These are phyloP conservation scores for Phytophthora hibernalis DNA, from an alignment of 352 stramenopile species.

Conservation along the genomic window DNA sequence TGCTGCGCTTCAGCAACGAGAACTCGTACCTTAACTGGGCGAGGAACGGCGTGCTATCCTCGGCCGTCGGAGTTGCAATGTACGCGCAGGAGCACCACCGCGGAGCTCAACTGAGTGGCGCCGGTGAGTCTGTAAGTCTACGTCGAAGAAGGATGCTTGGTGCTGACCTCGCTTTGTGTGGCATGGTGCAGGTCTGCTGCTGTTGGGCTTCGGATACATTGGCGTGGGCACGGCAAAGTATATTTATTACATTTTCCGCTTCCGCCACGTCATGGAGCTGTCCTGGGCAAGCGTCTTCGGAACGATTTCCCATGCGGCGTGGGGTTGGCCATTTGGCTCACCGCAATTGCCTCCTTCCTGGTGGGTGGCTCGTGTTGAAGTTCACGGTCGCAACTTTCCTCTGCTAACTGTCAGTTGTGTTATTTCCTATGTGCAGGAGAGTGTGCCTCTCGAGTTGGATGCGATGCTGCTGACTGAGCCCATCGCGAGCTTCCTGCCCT, in stretches of 20 bases:
- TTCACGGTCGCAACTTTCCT: background rate
- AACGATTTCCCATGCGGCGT: constrained; percentile 82
- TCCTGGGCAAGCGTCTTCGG: constrained; percentile 87
- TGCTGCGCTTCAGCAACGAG: constrained; percentile 88
- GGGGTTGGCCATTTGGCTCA: constrained; percentile 88
- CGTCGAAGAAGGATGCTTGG: background rate
- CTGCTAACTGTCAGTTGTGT: constrained; percentile 17
- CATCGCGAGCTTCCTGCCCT: constrained; percentile 81
- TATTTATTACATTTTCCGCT: constrained; percentile 92
- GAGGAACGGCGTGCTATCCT: constrained; percentile 85
- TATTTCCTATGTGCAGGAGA: constrained; percentile 57
- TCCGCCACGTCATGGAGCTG: constrained; percentile 88
- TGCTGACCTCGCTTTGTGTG: background rate
- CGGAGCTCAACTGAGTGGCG: constrained; percentile 82
- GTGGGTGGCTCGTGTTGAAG: constrained; percentile 36
- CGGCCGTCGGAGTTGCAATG: constrained; percentile 84
- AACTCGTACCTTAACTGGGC: constrained; percentile 92
- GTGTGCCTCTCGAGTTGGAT: constrained; percentile 85
- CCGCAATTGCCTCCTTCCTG: constrained; percentile 85
- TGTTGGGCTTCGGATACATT: constrained; percentile 90
- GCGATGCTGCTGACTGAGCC: constrained; percentile 86
- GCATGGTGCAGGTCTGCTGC: constrained; percentile 56
- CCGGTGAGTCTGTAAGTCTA: constrained; percentile 48
- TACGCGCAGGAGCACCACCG: constrained; percentile 90
- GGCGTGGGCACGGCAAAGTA: constrained; percentile 89